Conservation (phyloP, 2,329 filamentous ascomycete genomes). For the Escovopsis sp. region DNA sequence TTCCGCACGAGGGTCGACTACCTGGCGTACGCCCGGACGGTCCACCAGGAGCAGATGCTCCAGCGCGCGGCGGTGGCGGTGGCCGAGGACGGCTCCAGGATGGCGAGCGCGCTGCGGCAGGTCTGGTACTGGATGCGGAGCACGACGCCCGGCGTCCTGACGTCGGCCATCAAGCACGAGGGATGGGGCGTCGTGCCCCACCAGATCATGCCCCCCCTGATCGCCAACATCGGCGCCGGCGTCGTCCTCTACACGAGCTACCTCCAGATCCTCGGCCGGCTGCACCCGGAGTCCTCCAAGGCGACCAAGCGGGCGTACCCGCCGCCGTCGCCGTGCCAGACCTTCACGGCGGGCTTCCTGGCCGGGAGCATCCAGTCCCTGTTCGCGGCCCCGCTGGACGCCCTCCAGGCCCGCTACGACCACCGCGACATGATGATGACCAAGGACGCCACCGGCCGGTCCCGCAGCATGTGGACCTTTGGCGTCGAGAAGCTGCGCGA, state of each 20-base stretch:
- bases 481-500: constrained; percentile 48
- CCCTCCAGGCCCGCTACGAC: constrained; percentile 60
- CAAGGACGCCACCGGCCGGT: constrained; percentile 25
- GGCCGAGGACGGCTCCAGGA: constrained; percentile 19
- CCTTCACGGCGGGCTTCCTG: constrained; percentile 54
- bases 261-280: constrained; percentile 48
- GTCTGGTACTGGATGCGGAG: constrained; percentile 39
- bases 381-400: constrained; percentile 60
- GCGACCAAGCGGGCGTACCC: constrained; percentile 52
- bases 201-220: constrained; percentile 60
- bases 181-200: constrained; percentile 63
- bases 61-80: constrained; percentile 22
- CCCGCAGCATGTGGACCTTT: constrained; percentile 60
- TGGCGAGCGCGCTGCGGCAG: constrained; percentile 21
- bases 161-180: constrained; percentile 50
- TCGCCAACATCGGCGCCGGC: constrained; percentile 61
- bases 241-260: constrained; percentile 65
- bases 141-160: constrained; percentile 56
- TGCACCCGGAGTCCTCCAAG: constrained; percentile 49
- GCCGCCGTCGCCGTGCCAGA: constrained; percentile 46
- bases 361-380: constrained; percentile 58
- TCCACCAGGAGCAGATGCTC: constrained; percentile 29
- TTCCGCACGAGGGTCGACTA: constrained; percentile 86
- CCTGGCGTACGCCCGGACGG: constrained; percentile 40
- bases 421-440: constrained; percentile 29